Evolutionary conservation across 2,329 filamentous ascomycete species (phyloP), one percentile per base, ranked within the genome.

Genomic region (Penicillium freii): DNA sequence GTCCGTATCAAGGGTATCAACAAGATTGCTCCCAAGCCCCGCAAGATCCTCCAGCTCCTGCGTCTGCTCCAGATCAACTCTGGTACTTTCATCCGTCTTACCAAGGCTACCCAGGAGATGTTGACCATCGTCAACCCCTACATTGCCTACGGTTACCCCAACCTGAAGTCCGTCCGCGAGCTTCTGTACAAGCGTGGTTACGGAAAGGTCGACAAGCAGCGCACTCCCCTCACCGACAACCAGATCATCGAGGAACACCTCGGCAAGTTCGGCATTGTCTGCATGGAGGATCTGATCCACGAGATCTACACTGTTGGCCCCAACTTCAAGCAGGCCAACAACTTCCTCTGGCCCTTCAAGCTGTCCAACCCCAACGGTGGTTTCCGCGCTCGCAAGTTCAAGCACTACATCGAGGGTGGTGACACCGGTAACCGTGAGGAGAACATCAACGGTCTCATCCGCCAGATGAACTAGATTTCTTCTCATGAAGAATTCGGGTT

Each of bases 1-100:
- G 83, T 97, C 81, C 93, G 94, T 80, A 99, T 99, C 87, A 99
- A 99, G 91, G 94, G 93, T 96, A 97, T 99, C 92, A 97, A 97
- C 91, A 99, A 99, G 90, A 97, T 99, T 75, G 88, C 95, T 78
- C 94, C 94, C 73, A 97, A 99, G 90, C 95, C 95, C 81, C 92
- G 94, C 86, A 99, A 99, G 89, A 97, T 96, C 77, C 88, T 99
- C 73, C 94, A 99, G 84, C 91, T 99, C 62, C 92, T 99, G 79
- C 93, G 94, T 85, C 91, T 99, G 69, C 89, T 99, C 75, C 94
- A 99, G 86, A 99, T 99, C 90, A 99, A 99, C 91, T 97, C 96
- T 81, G 94, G 93, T 81, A 91, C 97, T 81, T 99, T 99, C 84
- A 85, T 99, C 82, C 89, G 87, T 76, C 84, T 97, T 76, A 97